These are phyloP conservation scores for Geotrichum restrictum DNA, from an alignment of 1,139 yeast genomes.

Conservation along the genomic window DNA sequence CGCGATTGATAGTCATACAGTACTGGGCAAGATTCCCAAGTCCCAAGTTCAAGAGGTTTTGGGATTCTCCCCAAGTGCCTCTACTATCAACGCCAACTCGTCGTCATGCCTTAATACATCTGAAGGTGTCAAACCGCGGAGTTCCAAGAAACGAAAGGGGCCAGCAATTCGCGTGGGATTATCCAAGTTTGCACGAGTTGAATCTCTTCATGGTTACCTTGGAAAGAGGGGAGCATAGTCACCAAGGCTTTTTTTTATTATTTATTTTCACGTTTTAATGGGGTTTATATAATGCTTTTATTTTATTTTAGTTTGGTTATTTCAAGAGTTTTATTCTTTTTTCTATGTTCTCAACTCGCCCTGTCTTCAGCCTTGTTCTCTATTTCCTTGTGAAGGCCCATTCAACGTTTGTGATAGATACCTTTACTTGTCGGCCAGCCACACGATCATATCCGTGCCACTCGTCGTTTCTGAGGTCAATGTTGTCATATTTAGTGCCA, in stretches of 20 bases:
- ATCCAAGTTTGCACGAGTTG: conserved; percentile 14
- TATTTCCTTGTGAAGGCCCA: conserved; percentile 49
- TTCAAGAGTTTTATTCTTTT: not conserved
- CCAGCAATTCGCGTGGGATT: conserved; percentile 16
- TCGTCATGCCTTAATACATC: too few relatives aligned
- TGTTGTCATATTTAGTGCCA: conserved; percentile 52
- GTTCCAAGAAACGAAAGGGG: not conserved
- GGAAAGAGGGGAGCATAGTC: conserved; percentile 2
- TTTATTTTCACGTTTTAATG: not conserved
- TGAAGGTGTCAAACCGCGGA: not conserved
- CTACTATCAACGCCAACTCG: too few relatives aligned
- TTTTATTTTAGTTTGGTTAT: not conserved
- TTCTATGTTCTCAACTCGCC: not conserved
- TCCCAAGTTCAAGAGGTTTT: too few relatives aligned
- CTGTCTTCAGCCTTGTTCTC: conserved; percentile 16
- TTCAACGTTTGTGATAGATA: conserved; percentile 61
- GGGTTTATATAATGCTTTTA: not conserved
- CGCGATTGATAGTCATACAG: too few relatives aligned
- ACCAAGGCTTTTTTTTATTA: not conserved
- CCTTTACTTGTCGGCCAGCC: conserved; percentile 63
- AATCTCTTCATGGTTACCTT: conserved; percentile 17
- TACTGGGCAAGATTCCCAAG: too few relatives aligned
- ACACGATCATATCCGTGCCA: conserved; percentile 96
- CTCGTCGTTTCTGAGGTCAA: conserved; percentile 75
- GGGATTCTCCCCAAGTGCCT: too few relatives aligned